phyloP scores from a whole-genome alignment of 202 grass and related monocot species.

The Setaria italica region DNA sequence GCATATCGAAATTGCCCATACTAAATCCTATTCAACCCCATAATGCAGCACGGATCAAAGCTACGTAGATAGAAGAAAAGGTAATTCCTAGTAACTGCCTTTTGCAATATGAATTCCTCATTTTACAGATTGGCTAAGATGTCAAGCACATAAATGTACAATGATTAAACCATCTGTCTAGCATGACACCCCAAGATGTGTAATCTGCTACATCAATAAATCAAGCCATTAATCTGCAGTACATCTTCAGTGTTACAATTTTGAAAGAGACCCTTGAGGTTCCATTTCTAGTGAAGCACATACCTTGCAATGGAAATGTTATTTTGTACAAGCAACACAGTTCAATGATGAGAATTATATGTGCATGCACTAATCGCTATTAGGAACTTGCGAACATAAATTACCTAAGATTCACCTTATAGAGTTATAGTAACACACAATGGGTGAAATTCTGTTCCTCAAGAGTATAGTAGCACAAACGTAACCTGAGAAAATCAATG shows the following conservation, averaged over 20 bases:
- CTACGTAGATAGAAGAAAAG: constrained; percentile 2
- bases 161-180: background rate
- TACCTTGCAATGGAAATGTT: constrained; percentile 22
- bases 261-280: constrained; percentile 23
- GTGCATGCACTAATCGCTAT: constrained; percentile 13
- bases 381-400: constrained; percentile 1
- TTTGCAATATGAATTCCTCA: background rate
- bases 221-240: background rate
- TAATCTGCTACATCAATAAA: constrained; percentile 2
- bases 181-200: background rate
- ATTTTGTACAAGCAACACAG: background rate
- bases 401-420: background rate
- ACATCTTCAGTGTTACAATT: constrained; percentile 8
- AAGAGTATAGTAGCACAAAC: constrained; percentile 20
- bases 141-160: constrained; percentile 7
- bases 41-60: constrained; percentile 19
- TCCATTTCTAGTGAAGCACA: constrained; percentile 26
- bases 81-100: background rate
- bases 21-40: background rate
- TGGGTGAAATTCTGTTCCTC: background rate
- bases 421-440: constrained; percentile 3
- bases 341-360: constrained; percentile 32
- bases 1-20: background rate
- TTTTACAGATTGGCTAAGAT: constrained; percentile 17
- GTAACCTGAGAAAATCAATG: constrained; percentile 21